Evolutionary conservation across 2,329 filamentous ascomycete species (phyloP).

Genomic region (Aspergillus sp.): DNA sequence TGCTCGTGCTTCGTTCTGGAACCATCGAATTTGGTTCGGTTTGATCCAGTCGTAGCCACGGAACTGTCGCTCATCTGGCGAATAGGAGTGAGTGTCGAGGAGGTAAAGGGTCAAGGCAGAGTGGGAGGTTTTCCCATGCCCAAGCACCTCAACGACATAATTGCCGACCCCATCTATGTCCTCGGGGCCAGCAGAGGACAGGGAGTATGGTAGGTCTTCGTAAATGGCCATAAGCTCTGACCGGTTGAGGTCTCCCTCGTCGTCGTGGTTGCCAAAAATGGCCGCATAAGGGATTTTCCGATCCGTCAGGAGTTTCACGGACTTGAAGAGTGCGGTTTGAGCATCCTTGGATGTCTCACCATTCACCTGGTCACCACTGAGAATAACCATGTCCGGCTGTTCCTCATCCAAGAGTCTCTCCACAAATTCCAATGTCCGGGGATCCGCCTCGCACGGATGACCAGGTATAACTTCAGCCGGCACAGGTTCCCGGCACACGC

Average conservation of each 20-base stretch:
- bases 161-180: constrained; percentile 88
- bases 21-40: constrained; percentile 89
- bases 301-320: constrained; percentile 72
- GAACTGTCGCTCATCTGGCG: constrained; percentile 77
- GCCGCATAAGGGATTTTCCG: constrained; percentile 85
- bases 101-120: constrained; percentile 92
- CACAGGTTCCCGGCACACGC: constrained; percentile 75
- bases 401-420: constrained; percentile 78
- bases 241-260: constrained; percentile 74
- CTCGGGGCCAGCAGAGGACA: constrained; percentile 74
- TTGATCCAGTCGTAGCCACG: constrained; percentile 98
- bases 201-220: constrained; percentile 77
- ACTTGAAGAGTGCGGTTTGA: constrained; percentile 90
- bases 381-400: constrained; percentile 81
- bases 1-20: constrained; percentile 64
- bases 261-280: constrained; percentile 97
- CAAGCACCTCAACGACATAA: constrained; percentile 84
- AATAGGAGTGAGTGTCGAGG: constrained; percentile 86
- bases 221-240: constrained; percentile 75
- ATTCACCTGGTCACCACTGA: constrained; percentile 93
- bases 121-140: constrained; percentile 68
- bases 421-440: constrained; percentile 84
- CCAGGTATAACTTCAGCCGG: constrained; percentile 64
- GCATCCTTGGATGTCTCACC: constrained; percentile 86
- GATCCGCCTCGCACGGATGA: constrained; percentile 75